A percentile compares a stretch with the other conserved stretches of the same genome.
These are phyloP conservation scores for Nasturtium officinale DNA, from an alignment of 345 rosid species.

Conservation along the genomic window DNA sequence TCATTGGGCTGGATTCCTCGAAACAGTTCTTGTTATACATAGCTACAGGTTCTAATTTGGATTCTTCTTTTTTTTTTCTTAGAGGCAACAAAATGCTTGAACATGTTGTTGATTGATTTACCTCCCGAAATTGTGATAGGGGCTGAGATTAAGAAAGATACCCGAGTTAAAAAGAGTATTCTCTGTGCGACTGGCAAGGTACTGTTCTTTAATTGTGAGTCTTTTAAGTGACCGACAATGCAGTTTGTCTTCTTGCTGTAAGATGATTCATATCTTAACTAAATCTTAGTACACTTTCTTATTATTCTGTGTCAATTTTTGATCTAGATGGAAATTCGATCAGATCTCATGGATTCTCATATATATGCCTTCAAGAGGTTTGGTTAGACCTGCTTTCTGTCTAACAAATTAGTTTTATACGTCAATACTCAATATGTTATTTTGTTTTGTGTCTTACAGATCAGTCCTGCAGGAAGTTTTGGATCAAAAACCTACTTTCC, in stretches of 20 bases:
- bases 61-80: constrained; percentile 7
- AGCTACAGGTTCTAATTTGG: constrained; percentile 64
- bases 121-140: constrained; percentile 49
- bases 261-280: background rate
- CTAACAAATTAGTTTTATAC: constrained; percentile 11
- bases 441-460: constrained; percentile 47
- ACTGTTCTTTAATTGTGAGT: constrained; percentile 20
- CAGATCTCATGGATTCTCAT: constrained; percentile 97
- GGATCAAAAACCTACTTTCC: constrained; percentile 67
- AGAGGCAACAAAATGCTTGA: constrained; percentile 26
- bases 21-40: constrained; percentile 76
- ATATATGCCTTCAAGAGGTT: constrained; percentile 97
- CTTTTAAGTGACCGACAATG: background rate
- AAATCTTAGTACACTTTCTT: background rate
- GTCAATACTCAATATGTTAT: constrained; percentile 20
- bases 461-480: constrained; percentile 77
- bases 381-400: constrained; percentile 30
- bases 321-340: constrained; percentile 83
- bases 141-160: constrained; percentile 81
- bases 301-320: constrained; percentile 23
- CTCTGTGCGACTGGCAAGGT: constrained; percentile 92
- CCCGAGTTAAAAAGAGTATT: constrained; percentile 68
- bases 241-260: constrained; percentile 16
- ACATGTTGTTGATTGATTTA: constrained; percentile 8
- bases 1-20: constrained; percentile 78